These are phyloP conservation scores for Lepraria neglecta DNA, from an alignment of 495 filamentous ascomycete species.

Conservation along the genomic window DNA sequence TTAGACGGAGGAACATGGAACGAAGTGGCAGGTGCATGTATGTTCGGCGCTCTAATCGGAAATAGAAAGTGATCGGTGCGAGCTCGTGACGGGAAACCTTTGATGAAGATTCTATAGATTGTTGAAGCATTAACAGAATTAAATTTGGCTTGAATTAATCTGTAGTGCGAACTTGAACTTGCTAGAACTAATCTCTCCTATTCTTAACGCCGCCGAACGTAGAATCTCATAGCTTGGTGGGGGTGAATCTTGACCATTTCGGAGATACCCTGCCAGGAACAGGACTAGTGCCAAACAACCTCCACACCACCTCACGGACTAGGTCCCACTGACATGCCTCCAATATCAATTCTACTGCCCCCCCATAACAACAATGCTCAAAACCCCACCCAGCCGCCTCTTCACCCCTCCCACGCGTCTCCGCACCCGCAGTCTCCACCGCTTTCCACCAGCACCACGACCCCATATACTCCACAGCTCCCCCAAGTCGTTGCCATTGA, in stretches of 20 bases:
- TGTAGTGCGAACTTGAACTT: too few relatives aligned
- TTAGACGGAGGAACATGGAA: background rate
- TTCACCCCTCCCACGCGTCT: background rate
- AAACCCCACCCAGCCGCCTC: background rate
- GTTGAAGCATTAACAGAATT: too few relatives aligned
- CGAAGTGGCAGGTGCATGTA: slow-evolving; percentile 14
- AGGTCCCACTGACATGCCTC: background rate
- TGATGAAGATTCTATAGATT: background rate
- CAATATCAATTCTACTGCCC: background rate
- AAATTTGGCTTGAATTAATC: too few relatives aligned
- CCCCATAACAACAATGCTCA: slow-evolving; percentile 11
- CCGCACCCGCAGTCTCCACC: background rate
- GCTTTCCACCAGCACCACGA: background rate
- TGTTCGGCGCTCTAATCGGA: slow-evolving; percentile 6
- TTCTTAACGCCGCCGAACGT: background rate
- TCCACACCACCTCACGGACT: background rate
- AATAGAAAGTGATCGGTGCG: background rate
- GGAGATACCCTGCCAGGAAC: background rate
- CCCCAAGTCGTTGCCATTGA: background rate
- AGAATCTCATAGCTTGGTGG: background rate
- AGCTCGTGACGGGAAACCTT: background rate
- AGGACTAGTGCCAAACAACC: background rate
- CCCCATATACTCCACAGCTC: background rate
- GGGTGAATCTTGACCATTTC: background rate
- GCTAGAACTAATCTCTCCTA: too few relatives aligned